Evolutionary conservation across 2,329 filamentous ascomycete species (phyloP).

Genomic region (Corniculantispora saksenae): DNA sequence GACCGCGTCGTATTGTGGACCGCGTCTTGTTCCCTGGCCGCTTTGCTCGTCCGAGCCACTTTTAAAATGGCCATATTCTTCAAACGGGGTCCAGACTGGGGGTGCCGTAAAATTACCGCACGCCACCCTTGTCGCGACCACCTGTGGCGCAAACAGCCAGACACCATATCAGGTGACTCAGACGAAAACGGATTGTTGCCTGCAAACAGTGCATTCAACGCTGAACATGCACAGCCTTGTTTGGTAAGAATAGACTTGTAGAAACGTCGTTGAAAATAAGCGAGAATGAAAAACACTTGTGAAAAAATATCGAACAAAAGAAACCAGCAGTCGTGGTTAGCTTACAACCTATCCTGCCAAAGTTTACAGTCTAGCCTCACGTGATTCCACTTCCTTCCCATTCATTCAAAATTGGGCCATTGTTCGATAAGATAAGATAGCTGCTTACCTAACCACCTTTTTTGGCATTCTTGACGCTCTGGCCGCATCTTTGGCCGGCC

Average conservation of each 20-base stretch:
- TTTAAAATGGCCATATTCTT: conserved; percentile 10
- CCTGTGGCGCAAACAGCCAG: conserved; percentile 19
- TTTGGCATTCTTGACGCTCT: neutral
- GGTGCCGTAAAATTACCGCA: conserved; percentile 19
- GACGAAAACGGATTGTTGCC: conserved; percentile 15
- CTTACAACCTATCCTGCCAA: neutral
- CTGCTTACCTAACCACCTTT: conserved; percentile 19
- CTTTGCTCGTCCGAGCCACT: conserved; percentile 9
- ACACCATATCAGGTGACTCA: conserved; percentile 15
- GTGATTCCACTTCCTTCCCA: neutral
- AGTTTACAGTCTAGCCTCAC: neutral
- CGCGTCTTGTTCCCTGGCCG: neutral
- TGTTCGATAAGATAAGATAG: conserved; percentile 11
- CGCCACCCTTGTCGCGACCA: conserved; percentile 11
- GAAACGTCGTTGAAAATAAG: neutral
- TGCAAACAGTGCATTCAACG: conserved; percentile 14
- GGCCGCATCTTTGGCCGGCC: conserved; percentile 13
- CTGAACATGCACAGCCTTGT: neutral
- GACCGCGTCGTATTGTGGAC: conserved; percentile 14
- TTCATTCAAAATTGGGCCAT: neutral
- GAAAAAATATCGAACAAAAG: neutral
- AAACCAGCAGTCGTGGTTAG: neutral
- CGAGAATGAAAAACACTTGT: too few species aligned
- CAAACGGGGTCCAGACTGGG: conserved; percentile 16
- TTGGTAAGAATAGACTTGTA: neutral